Percentiles rank a stretch among this genome's conserved stretches.
phyloP scores from a whole-genome alignment of 129 eudicot species.

The Gnaphalium uliginosum region DNA sequence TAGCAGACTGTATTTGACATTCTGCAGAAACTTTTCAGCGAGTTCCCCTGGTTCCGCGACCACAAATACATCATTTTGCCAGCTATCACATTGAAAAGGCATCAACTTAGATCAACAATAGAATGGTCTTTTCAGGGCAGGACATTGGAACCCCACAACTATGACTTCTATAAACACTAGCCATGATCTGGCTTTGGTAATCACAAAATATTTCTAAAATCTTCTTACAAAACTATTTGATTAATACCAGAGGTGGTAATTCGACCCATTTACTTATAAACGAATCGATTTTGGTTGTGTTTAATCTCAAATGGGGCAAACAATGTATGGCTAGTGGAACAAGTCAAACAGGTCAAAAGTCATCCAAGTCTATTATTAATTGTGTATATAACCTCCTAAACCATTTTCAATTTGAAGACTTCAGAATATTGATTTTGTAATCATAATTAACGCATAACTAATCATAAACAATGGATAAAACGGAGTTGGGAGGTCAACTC shows the following conservation, averaged over 20 bases:
- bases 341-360: neutral
- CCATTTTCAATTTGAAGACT: too few species aligned
- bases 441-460: neutral
- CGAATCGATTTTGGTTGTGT: too few species aligned
- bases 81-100: conserved; percentile 44
- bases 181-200: conserved; percentile 3
- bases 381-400: too few species aligned
- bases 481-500: neutral
- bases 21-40: conserved; percentile 91
- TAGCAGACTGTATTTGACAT: conserved; percentile 75
- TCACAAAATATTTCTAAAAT: neutral
- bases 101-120: conserved; percentile 27
- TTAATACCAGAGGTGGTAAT: neutral
- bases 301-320: neutral
- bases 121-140: conserved; percentile 6
- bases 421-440: neutral
- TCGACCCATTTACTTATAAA: neutral
- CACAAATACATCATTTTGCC: conserved; percentile 99
- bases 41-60: conserved; percentile 99
- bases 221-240: too few species aligned
- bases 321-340: neutral
- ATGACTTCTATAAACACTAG: neutral
- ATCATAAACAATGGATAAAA: neutral
- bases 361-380: too few species aligned
- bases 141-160: neutral